A percentile compares a stretch with the other conserved stretches of the same genome.
Evolutionary conservation across 371 early-diverging fungal species (phyloP).

Genomic region (Mucor saturninus): DNA sequence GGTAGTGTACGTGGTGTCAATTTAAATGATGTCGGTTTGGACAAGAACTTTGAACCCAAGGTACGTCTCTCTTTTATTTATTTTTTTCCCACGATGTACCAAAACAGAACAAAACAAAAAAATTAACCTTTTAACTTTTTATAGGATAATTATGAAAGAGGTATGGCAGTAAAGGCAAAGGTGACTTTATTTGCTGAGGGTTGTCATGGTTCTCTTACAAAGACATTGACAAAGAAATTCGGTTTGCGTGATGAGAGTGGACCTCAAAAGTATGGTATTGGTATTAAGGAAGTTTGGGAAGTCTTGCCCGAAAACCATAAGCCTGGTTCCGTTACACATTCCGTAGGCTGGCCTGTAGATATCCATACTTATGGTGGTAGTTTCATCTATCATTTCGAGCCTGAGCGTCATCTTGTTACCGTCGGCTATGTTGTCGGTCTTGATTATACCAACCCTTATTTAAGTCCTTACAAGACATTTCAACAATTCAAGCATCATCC

Average conservation of each 20-base stretch:
- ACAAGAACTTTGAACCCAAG: conserved; percentile 88
- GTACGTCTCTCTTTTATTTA: conserved; percentile 25
- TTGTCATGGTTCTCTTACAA: conserved; percentile 95
- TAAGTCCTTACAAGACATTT: conserved; percentile 97
- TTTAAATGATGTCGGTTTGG: conserved; percentile 95
- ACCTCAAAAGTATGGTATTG: conserved; percentile 91
- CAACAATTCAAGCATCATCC: conserved; percentile 96
- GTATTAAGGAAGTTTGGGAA: conserved; percentile 99
- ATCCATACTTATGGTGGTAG: conserved; percentile 92
- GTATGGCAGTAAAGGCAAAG: conserved; percentile 95
- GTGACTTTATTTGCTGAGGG: conserved; percentile 98
- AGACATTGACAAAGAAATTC: conserved; percentile 86
- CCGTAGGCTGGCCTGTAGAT: conserved; percentile 94
- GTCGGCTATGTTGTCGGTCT: conserved; percentile 93
- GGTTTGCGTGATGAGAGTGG: conserved; percentile 83
- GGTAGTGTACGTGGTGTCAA: conserved; percentile 93
- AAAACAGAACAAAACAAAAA: not conserved
- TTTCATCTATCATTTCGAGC: conserved; percentile 94
- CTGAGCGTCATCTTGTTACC: conserved; percentile 78
- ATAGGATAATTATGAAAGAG: conserved; percentile 88
- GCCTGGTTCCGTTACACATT: conserved; percentile 87
- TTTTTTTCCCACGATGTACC: conserved; percentile 25
- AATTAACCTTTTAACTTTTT: not conserved
- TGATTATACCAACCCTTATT: conserved; percentile 94
- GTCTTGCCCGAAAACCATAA: conserved; percentile 85